phyloP scores from a whole-genome alignment of 306 rosid genomes.

The Malus domestica region DNA sequence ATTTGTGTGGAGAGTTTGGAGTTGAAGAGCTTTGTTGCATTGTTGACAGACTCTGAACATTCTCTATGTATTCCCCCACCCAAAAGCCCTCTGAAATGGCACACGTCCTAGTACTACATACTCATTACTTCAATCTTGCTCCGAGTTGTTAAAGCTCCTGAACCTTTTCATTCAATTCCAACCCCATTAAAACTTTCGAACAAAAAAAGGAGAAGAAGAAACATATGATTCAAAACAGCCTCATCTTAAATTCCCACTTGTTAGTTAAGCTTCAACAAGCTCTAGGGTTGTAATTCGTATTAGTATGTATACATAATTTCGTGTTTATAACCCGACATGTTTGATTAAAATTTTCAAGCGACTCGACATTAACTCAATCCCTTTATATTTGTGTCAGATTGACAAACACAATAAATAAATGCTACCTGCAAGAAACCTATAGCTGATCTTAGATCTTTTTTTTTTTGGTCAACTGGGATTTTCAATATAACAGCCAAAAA shows the following conservation, averaged over 20 bases:
- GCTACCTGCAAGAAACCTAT: conserved; percentile 41
- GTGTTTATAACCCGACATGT: too few species aligned
- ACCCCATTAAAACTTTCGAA: not conserved
- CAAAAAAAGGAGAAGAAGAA: not conserved
- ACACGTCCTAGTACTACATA: conserved; percentile 47
- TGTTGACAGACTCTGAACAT: conserved; percentile 40
- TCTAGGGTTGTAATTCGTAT: not conserved
- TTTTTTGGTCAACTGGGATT: too few species aligned
- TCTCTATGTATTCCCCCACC: conserved; percentile 35
- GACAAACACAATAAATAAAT: too few species aligned
- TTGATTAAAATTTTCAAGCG: too few species aligned
- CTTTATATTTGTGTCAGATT: not conserved
- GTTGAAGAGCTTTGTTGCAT: conserved; percentile 56
- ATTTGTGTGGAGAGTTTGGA: conserved; percentile 36
- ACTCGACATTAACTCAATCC: not conserved
- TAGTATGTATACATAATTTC: not conserved
- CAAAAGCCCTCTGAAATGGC: conserved; percentile 55
- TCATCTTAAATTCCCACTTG: not conserved
- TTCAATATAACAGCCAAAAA: too few species aligned
- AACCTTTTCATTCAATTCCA: not conserved
- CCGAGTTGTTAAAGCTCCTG: conserved; percentile 55
- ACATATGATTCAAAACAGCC: not conserved
- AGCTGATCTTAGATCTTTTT: conserved; percentile 18
- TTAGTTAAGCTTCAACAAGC: not conserved
- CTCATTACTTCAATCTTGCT: conserved; percentile 57